phyloP scores from a whole-genome alignment of 2,329 filamentous ascomycete genomes.

The Exutisphaerella laricina region DNA sequence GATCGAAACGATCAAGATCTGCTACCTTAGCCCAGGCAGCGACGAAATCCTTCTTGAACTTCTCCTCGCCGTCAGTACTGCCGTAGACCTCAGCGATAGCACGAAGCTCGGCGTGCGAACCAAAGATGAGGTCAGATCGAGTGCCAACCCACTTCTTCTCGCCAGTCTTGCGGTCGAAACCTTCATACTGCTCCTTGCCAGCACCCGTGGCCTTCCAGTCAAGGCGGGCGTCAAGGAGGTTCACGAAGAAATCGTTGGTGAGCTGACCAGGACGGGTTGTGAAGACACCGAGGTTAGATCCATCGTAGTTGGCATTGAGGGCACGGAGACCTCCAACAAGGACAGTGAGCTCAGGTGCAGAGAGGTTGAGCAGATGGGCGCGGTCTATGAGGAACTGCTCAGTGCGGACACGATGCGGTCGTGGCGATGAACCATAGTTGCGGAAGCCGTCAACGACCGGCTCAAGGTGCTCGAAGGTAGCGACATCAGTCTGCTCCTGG shows the following conservation, averaged over 20 bases:
- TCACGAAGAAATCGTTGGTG: slow-evolving; percentile 78
- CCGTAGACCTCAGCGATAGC: slow-evolving; percentile 67
- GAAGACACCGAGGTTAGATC: slow-evolving; percentile 61
- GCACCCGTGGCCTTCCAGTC: slow-evolving; percentile 54
- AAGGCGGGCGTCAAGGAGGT: slow-evolving; percentile 63
- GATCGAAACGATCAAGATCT: slow-evolving; percentile 66
- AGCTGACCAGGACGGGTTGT: slow-evolving; percentile 63
- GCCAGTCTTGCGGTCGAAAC: slow-evolving; percentile 60
- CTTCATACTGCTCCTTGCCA: slow-evolving; percentile 55
- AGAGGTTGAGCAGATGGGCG: slow-evolving; percentile 64
- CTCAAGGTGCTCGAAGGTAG: slow-evolving; percentile 61
- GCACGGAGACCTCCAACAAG: slow-evolving; percentile 67
- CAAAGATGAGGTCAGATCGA: slow-evolving; percentile 64
- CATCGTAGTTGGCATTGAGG: slow-evolving; percentile 66
- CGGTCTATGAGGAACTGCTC: slow-evolving; percentile 69
- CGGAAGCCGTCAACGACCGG: slow-evolving; percentile 71
- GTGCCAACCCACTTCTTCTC: slow-evolving; percentile 63
- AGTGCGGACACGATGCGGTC: slow-evolving; percentile 49
- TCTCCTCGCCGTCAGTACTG: slow-evolving; percentile 52
- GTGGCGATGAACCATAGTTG: slow-evolving; percentile 63
- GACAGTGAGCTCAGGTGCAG: slow-evolving; percentile 64
- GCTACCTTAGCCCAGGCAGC: slow-evolving; percentile 68
- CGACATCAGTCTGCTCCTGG: slow-evolving; percentile 64
- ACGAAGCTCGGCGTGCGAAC: slow-evolving; percentile 67
- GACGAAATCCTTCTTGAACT: slow-evolving; percentile 68